These are phyloP conservation scores for Sugiyamaella japonica DNA, from an alignment of 1,139 yeast genomes.

Conservation along the genomic window DNA sequence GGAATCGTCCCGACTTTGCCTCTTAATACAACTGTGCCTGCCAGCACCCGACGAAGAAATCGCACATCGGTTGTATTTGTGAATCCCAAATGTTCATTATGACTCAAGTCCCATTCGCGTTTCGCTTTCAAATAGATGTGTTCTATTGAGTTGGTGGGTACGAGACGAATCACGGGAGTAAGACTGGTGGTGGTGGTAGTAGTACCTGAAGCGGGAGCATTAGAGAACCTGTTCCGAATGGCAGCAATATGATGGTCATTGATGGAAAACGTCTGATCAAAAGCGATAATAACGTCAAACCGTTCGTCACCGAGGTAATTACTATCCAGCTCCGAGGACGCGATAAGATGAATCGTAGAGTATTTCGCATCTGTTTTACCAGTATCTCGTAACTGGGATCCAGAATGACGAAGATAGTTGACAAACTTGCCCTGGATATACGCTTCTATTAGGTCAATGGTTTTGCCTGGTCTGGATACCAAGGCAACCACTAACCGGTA, in stretches of 20 bases:
- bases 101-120: constrained; percentile 38
- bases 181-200: constrained; percentile 38
- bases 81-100: constrained; percentile 23
- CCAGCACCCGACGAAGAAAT: constrained; percentile 65
- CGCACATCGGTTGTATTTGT: constrained; percentile 26
- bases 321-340: constrained; percentile 34
- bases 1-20: constrained; percentile 85
- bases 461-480: constrained; percentile 57
- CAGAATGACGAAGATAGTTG: constrained; percentile 66
- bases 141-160: constrained; percentile 80
- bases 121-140: constrained; percentile 45
- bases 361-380: constrained; percentile 27
- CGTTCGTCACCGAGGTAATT: constrained; percentile 32
- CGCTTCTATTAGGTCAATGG: constrained; percentile 79
- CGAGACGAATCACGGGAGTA: constrained; percentile 65
- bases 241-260: constrained; percentile 40
- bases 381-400: constrained; percentile 41
- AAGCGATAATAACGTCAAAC: constrained; percentile 64
- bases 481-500: constrained; percentile 50
- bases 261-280: constrained; percentile 69
- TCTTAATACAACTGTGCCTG: constrained; percentile 80
- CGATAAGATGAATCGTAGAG: constrained; percentile 39
- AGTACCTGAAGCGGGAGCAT: constrained; percentile 18
- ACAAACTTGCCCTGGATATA: constrained; percentile 67
- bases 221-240: constrained; percentile 31